These are phyloP conservation scores for Keqinozyma sinolaborantium DNA, from an alignment of 1,139 yeast genomes.

Conservation along the genomic window DNA sequence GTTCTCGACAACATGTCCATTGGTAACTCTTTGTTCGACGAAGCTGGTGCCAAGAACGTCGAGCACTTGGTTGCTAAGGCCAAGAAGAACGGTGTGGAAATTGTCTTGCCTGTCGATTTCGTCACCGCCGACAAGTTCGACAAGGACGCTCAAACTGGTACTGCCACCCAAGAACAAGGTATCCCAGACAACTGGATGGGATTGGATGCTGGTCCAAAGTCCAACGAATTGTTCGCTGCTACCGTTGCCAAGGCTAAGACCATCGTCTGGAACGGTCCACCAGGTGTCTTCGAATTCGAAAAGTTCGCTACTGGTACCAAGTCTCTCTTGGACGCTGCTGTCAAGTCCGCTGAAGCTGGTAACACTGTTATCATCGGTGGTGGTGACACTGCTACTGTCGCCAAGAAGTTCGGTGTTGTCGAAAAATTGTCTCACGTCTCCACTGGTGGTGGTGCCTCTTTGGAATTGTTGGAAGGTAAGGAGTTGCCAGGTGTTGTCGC, in stretches of 20 bases:
- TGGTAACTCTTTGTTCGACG: conserved; percentile 87
- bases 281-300: conserved; percentile 97
- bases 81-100: conserved; percentile 86
- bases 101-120: conserved; percentile 90
- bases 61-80: conserved; percentile 89
- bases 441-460: conserved; percentile 99
- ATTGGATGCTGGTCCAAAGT: conserved; percentile 89
- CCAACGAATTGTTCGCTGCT: conserved; percentile 68
- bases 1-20: conserved; percentile 78
- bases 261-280: conserved; percentile 99
- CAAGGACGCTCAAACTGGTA: conserved; percentile 79
- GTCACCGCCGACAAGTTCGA: conserved; percentile 91
- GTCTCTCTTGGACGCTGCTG: conserved; percentile 81
- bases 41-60: conserved; percentile 90
- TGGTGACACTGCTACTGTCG: conserved; percentile 99
- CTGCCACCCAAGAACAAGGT: conserved; percentile 83
- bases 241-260: conserved; percentile 92
- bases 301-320: conserved; percentile 88
- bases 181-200: conserved; percentile 95
- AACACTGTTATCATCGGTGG: conserved; percentile 97
- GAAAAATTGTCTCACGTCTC: conserved; percentile 95
- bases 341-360: conserved; percentile 79
- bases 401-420: conserved; percentile 93
- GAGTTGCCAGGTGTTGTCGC: conserved; percentile 95
- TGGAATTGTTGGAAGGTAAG: conserved; percentile 97